A percentile compares a stretch with the other conserved stretches of the same genome.
Evolutionary conservation across 2,329 filamentous ascomycete genomes (phyloP).

Genomic region (Dichotomopilus funicola): DNA sequence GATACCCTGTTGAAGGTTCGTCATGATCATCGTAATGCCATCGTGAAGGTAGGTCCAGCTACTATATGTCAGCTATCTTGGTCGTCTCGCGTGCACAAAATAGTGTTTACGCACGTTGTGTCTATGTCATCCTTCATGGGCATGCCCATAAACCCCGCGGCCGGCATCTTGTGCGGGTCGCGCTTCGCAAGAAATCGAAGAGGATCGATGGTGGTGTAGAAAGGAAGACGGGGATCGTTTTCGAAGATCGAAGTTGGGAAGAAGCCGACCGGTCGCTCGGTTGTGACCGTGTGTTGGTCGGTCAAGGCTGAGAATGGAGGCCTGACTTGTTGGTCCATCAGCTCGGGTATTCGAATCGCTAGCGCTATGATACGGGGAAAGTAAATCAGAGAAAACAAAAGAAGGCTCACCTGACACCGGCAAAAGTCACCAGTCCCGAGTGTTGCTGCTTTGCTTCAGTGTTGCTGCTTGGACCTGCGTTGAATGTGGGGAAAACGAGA

Average conservation of each 20-base stretch:
- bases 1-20: constrained; percentile 82
- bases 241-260: too few relatives aligned
- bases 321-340: neutral
- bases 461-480: neutral
- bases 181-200: neutral
- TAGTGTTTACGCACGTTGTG: constrained; percentile 19
- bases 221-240: too few relatives aligned
- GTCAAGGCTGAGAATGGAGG: neutral
- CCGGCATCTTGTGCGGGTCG: constrained; percentile 9
- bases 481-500: constrained; percentile 4
- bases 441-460: too few relatives aligned
- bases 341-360: neutral
- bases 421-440: too few relatives aligned
- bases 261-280: neutral
- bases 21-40: constrained; percentile 90
- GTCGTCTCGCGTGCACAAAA: neutral
- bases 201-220: neutral
- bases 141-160: constrained; percentile 8
- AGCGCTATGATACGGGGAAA: too few relatives aligned
- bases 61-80: constrained; percentile 13
- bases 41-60: constrained; percentile 87
- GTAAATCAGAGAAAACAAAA: too few relatives aligned
- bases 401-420: too few relatives aligned
- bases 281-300: neutral
- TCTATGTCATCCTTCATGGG: constrained; percentile 53